Evolutionary conservation across 2,329 filamentous ascomycete genomes (phyloP).

Genomic region (Passalora sequoiae): DNA sequence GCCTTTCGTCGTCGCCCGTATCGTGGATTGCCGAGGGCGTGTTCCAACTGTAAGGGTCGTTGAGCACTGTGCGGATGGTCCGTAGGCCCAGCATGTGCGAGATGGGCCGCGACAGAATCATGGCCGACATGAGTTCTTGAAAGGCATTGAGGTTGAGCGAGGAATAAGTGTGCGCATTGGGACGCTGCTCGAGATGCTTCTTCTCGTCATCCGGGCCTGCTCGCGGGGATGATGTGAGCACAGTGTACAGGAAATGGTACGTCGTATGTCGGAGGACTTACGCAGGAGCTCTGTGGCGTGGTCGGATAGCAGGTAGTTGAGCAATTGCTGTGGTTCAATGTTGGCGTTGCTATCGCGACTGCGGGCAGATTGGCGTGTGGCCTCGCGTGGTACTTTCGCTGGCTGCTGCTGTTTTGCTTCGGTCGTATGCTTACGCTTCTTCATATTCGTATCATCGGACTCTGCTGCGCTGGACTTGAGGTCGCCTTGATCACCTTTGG

Average conservation of each 20-base stretch:
- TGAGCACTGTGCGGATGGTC: conserved; percentile 42
- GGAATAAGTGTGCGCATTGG: conserved; percentile 32
- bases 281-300: conserved; percentile 30
- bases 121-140: conserved; percentile 43
- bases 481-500: background rate
- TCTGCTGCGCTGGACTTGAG: conserved; percentile 1
- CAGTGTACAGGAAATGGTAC: too few relatives aligned
- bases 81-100: conserved; percentile 42
- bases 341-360: conserved; percentile 15
- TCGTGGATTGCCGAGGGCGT: conserved; percentile 32
- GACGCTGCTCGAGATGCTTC: conserved; percentile 25
- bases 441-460: conserved; percentile 1
- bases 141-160: conserved; percentile 36
- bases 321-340: conserved; percentile 26
- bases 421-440: conserved; percentile 24
- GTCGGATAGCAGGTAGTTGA: conserved; percentile 33
- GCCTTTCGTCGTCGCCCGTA: conserved; percentile 36
- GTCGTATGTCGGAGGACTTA: too few relatives aligned
- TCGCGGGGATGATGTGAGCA: too few relatives aligned
- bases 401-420: conserved; percentile 13
- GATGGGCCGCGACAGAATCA: conserved; percentile 43
- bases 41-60: conserved; percentile 40
- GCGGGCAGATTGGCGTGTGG: conserved; percentile 28
- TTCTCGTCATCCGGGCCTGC: conserved; percentile 35
- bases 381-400: conserved; percentile 26